Base-by-base conservation (phyloP, 2,329 filamentous ascomycete genomes). In the Diatrype stigma region DNA sequence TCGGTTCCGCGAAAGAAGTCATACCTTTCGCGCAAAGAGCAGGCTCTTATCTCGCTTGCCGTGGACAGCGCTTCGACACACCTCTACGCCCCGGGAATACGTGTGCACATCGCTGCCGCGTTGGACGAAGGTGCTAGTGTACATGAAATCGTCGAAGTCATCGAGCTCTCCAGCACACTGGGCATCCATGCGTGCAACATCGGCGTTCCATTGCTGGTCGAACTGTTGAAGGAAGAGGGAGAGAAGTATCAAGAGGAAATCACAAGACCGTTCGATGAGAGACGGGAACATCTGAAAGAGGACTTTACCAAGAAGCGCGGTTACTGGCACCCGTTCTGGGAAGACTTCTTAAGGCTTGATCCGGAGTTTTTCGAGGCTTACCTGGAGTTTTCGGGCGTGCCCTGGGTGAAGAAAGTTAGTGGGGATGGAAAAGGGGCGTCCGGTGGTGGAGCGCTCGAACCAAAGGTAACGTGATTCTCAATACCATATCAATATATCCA, bases 301-400 rank as follows among this genome's bases (percentile, higher is more conserved):
- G 70, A 75, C 16, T 78, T 78, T 54, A 70, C 67, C 8, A 56
- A 64, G 51, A 73, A 75, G 53, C 60, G 74, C 26, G 73, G 74
- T 0, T 77, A 75, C 55, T 77, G 73, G 73, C 71, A 73, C 51
- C 59, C 53, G 0, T 71, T 73, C 52, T 76, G 72, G 72, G 70
- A 75, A 21, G 69, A 72, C 19, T 72, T 75, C 38, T 49, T 76
- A 23, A 57, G 67, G 28, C 61, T 76, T 8, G 70, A 73, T 49
- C 73, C 73, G 0, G 71, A 76, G 35, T 77, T 77, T 58, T 77
- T 78, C 59, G 70, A 66, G 42, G 73, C 70, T 1, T 78, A 77
- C 57, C 58, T 72, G 21, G 71, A 75, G 34, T 76, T 76, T 54
- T 73, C 70, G 10, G 66, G 65, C 19, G 64, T 76, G 37, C 73